Evolutionary conservation across 805 yeast genomes (phyloP), one percentile per base, ranked within the genome.

Genomic region (Priceomyces fermenticarens): DNA sequence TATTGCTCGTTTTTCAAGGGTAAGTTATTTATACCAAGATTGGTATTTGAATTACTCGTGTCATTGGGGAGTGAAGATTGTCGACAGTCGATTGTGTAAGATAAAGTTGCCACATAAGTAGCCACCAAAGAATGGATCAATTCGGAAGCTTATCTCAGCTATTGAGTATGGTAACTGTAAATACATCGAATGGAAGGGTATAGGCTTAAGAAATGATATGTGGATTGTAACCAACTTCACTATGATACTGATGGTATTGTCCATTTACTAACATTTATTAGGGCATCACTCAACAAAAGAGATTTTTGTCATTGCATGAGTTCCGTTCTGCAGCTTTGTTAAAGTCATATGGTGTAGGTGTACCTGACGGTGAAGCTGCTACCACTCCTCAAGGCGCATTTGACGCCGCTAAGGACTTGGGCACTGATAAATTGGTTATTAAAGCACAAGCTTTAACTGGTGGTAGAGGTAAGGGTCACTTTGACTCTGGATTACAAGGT

Each of bases 371-470:
- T 59, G 81, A 75, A 51, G 93, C 96, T 46, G 95, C 98, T 51
- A 78, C 83, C 55, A 85, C 96, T 38, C 83, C 96, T 37, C 85
- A 85, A 58, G 95, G 85, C 49, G 98, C 98, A 32, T 86, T 65
- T 64, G 75, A 83, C 44, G 81, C 83, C 40, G 98, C 98, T 53
- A 78, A 83, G 70, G 69, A 73, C 43, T 77, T 93, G 60, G 77
- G 78, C 54, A 77, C 86, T 51, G 81, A 83, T 58, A 95, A 86
- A 57, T 74, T 93, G 68, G 99, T 93, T 49, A 78, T 93, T 67
- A 93, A 93, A 76, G 99, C 99, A 47, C 99, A 93, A 74, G 97
- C 97, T 36, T 78, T 93, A 60, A 90, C 99, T 44, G 99, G 99
- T 72, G 99, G 99, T 62, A 84, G 99, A 72, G 99, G 99, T 72